Conservation (phyloP, 2,329 filamentous ascomycete genomes). For the Lithohypha guttulata region DNA sequence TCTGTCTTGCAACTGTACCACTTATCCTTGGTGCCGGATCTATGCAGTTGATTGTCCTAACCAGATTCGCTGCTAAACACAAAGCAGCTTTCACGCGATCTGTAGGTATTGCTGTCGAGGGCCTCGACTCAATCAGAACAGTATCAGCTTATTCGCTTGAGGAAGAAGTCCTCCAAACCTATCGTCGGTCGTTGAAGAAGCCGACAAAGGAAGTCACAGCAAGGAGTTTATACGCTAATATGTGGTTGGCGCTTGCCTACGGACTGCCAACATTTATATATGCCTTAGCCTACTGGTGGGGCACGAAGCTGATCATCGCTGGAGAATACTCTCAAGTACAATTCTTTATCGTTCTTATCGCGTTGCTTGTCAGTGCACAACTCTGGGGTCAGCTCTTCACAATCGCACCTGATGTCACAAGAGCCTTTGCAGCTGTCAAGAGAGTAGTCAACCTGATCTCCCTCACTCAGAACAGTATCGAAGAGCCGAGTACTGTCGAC, state of each 20-base stretch:
- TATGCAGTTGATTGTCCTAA: constrained; percentile 52
- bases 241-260: constrained; percentile 36
- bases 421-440: constrained; percentile 51
- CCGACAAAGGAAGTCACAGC: constrained; percentile 40
- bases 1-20: constrained; percentile 58
- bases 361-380: constrained; percentile 62
- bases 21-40: constrained; percentile 58
- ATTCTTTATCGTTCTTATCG: constrained; percentile 63
- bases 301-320: constrained; percentile 56
- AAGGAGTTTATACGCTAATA: constrained; percentile 36
- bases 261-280: constrained; percentile 55
- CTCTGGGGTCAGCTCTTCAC: constrained; percentile 65
- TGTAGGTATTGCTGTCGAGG: constrained; percentile 42
- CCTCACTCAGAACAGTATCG: constrained; percentile 26
- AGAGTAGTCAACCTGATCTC: constrained; percentile 41
- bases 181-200: constrained; percentile 34
- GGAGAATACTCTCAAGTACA: constrained; percentile 56
- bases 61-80: constrained; percentile 46
- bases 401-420: constrained; percentile 62
- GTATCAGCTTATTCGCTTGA: constrained; percentile 42
- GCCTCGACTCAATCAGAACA: constrained; percentile 42
- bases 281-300: constrained; percentile 72
- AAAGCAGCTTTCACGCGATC: constrained; percentile 41
- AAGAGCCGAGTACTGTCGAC: constrained; percentile 22
- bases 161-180: constrained; percentile 37